A percentile compares a stretch with the other conserved stretches of the same genome.
These are phyloP conservation scores for Pythium aristosporum DNA, from an alignment of 352 stramenopile genomes.

Conservation along the genomic window DNA sequence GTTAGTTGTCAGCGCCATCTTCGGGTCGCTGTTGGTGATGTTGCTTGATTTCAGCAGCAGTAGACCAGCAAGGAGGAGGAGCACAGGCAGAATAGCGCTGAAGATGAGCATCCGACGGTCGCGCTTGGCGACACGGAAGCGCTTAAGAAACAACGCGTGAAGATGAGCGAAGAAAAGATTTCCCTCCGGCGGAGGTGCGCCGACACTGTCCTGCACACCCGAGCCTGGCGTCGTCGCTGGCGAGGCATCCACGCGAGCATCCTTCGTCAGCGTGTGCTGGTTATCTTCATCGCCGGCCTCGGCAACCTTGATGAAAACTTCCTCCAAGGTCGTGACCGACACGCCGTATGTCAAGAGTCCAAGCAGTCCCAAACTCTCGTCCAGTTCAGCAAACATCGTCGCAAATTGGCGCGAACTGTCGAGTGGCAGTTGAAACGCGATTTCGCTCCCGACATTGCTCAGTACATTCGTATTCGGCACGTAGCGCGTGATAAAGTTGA, in stretches of 20 bases:
- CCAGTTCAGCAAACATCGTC: slow-evolving; percentile 70
- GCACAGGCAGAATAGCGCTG: slow-evolving; percentile 55
- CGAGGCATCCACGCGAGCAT: neutral
- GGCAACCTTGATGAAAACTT: slow-evolving; percentile 89
- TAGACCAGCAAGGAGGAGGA: slow-evolving; percentile 79
- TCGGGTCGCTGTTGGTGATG: slow-evolving; percentile 34
- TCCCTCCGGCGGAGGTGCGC: slow-evolving; percentile 18
- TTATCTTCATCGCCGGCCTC: slow-evolving; percentile 43
- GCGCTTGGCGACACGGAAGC: slow-evolving; percentile 81
- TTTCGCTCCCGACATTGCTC: slow-evolving; percentile 71
- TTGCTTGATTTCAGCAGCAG: slow-evolving; percentile 36
- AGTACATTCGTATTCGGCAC: slow-evolving; percentile 39
- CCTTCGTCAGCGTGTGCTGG: slow-evolving; percentile 46
- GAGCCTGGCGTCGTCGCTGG: slow-evolving; percentile 1
- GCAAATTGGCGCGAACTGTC: slow-evolving; percentile 56
- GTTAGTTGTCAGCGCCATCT: slow-evolving; percentile 40
- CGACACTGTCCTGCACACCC: slow-evolving; percentile 16
- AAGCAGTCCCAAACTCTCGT: slow-evolving; percentile 37
- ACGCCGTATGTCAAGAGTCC: slow-evolving; percentile 67
- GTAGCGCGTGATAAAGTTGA: slow-evolving; percentile 23
- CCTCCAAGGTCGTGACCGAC: slow-evolving; percentile 84
- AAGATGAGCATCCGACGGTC: slow-evolving; percentile 86
- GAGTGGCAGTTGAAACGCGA: slow-evolving; percentile 76
- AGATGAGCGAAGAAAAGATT: slow-evolving; percentile 82
- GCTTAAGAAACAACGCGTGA: slow-evolving; percentile 79